Evolutionary conservation across 768 basidiomycete genomes (phyloP), one percentile per base, ranked within the genome.

Genomic region (Hortiboletus flavorubellus): DNA sequence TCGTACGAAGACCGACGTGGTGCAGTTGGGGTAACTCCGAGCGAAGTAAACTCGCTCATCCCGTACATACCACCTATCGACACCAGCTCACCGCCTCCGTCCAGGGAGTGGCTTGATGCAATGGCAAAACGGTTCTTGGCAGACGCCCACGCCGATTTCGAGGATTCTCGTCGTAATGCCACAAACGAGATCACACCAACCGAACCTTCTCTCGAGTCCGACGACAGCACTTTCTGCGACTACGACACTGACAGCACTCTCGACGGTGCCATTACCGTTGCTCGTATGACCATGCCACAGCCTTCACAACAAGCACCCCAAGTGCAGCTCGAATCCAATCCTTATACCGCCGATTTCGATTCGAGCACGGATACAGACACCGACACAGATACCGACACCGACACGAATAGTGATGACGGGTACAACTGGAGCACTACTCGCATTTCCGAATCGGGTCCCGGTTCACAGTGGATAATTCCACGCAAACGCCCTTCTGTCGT

Each of bases 21-120:
- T 2, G 51, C 46, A 0, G 51, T 68, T 1, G 54, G 60, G 1
- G 69, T 72, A 6, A 47, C 53, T 7, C 69, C 67, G 4, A 61
- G 59, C 35, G 59, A 72, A 40, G 54, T 72, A 5, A 72, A 70
- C 59, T 51, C 58, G 4, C 59, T 70, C 26, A 50, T 66, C 40
- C 66, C 68, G 0, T 56, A 64, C 30, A 56, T 64, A 29, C 68
- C 59, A 1, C 66, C 66, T 0, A 60, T 64, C 40, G 66, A 64
- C 46, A 59, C 62, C 8, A 64, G 46, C 53, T 23, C 40, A 37
- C 54, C 62, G 0, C 59, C 62, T 15, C 57, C 58, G 0, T 54
- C 60, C 12, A 57, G 46, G 43, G 61, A 56, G 46, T 53, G 46
- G 46, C 65, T 69, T 38, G 62, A 65, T 29, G 56, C 26, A 31